Conservation (phyloP, 306 rosid species). For the Prunus mira region DNA sequence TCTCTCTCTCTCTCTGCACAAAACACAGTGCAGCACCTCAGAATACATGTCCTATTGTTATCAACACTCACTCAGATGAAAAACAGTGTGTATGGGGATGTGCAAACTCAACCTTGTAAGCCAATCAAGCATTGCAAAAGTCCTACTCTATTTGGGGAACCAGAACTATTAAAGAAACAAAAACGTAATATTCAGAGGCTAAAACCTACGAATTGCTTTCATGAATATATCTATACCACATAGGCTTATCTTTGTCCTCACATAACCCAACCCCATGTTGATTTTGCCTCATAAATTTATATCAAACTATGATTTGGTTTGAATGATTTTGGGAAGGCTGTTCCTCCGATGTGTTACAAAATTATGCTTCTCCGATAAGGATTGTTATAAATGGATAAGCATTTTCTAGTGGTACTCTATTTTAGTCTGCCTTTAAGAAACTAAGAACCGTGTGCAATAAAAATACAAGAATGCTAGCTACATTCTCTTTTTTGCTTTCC, state of each 20-base stretch:
- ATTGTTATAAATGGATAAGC: constrained; percentile 10
- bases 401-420: neutral
- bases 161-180: neutral
- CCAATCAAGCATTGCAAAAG: constrained; percentile 36
- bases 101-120: constrained; percentile 10
- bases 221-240: neutral
- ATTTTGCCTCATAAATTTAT: constrained; percentile 29
- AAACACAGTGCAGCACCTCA: neutral
- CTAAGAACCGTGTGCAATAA: too few relatives aligned
- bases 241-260: constrained; percentile 16
- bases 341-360: constrained; percentile 38
- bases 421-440: too few relatives aligned
- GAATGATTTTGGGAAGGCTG: constrained; percentile 42
- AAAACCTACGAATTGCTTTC: constrained; percentile 20
- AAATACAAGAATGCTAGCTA: too few relatives aligned
- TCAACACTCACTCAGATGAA: constrained; percentile 14
- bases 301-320: constrained; percentile 21
- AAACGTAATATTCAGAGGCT: constrained; percentile 3
- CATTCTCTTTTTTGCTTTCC: too few relatives aligned
- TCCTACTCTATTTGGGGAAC: neutral
- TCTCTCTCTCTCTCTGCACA: too few relatives aligned
- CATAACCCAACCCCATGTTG: constrained; percentile 9
- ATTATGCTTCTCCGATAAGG: constrained; percentile 26
- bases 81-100: constrained; percentile 20
- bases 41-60: constrained; percentile 18